phyloP scores from a whole-genome alignment of 106 monocot species.

The Posidonia australis region DNA sequence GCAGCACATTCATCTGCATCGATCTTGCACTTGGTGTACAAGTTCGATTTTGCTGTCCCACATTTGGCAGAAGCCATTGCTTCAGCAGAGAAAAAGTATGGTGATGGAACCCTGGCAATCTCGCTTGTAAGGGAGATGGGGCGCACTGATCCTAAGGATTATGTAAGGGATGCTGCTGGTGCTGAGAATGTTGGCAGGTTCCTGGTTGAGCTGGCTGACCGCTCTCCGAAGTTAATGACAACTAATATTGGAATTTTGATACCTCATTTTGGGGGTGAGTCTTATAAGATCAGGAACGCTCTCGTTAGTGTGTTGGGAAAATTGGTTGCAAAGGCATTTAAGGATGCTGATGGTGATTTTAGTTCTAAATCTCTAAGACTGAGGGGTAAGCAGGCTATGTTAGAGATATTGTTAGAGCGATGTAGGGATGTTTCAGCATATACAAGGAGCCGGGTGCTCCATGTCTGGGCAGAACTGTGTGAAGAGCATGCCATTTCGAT shows the following conservation, averaged over 20 bases:
- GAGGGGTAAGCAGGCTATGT: constrained; percentile 82
- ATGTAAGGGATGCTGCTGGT: constrained; percentile 63
- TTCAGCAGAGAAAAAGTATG: constrained; percentile 55
- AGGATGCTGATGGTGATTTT: constrained; percentile 65
- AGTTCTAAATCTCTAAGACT: constrained; percentile 49
- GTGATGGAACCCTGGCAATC: constrained; percentile 67
- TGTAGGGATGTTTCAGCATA: constrained; percentile 92
- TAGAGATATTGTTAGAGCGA: constrained; percentile 77
- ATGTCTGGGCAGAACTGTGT: constrained; percentile 94
- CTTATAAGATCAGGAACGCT: constrained; percentile 89
- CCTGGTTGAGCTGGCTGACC: constrained; percentile 75
- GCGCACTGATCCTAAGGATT: constrained; percentile 75
- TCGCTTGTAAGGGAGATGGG: constrained; percentile 76
- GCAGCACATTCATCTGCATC: constrained; percentile 55
- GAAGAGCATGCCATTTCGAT: constrained; percentile 77
- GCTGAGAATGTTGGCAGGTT: constrained; percentile 91
- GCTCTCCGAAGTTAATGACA: constrained; percentile 64
- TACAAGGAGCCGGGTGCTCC: constrained; percentile 87
- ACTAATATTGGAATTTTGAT: constrained; percentile 80
- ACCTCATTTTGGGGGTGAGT: constrained; percentile 98
- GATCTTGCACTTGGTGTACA: constrained; percentile 69
- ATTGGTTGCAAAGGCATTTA: constrained; percentile 65
- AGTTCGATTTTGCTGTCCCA: constrained; percentile 69
- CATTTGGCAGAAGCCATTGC: constrained; percentile 55
- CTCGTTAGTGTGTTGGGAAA: constrained; percentile 87